phyloP scores from a whole-genome alignment of 768 basidiomycete species.

The Mycena kentingensis region DNA sequence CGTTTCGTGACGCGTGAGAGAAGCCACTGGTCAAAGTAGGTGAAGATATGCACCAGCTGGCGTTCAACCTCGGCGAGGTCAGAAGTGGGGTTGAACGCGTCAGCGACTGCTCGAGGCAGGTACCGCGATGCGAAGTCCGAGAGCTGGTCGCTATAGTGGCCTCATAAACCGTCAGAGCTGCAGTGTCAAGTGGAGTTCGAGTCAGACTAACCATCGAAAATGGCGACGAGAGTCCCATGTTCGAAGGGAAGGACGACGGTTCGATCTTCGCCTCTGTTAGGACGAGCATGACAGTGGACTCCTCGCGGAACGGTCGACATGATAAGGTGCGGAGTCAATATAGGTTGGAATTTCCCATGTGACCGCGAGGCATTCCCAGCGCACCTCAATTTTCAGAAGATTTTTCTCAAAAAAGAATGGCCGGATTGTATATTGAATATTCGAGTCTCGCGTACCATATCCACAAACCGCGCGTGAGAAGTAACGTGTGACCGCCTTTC shows the following conservation, averaged over 20 bases:
- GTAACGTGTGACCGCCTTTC: too few relatives aligned
- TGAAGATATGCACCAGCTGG: constrained; percentile 9
- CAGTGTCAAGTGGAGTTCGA: neutral
- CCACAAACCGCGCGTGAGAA: too few relatives aligned
- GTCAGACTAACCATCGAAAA: constrained; percentile 12
- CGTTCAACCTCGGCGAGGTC: constrained; percentile 1
- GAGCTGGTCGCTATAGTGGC: constrained; percentile 5
- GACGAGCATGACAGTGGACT: neutral
- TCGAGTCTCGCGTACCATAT: too few relatives aligned
- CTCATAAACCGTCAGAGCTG: neutral
- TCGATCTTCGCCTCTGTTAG: constrained; percentile 9
- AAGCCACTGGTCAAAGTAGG: constrained; percentile 10
- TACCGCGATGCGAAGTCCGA: constrained; percentile 4
- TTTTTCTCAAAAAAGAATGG: too few relatives aligned
- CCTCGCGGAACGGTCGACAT: neutral
- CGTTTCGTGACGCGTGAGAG: constrained; percentile 1
- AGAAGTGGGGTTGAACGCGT: constrained; percentile 2
- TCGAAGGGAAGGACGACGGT: constrained; percentile 11
- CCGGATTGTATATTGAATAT: too few relatives aligned
- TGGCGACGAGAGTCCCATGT: constrained; percentile 13
- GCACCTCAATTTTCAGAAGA: too few relatives aligned
- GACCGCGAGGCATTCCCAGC: too few relatives aligned
- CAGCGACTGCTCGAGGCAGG: constrained; percentile 8
- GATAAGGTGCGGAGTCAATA: too few relatives aligned
- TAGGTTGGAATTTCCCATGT: too few relatives aligned